phyloP scores from a whole-genome alignment of 164 flowering plant species.

The Piper betle region DNA sequence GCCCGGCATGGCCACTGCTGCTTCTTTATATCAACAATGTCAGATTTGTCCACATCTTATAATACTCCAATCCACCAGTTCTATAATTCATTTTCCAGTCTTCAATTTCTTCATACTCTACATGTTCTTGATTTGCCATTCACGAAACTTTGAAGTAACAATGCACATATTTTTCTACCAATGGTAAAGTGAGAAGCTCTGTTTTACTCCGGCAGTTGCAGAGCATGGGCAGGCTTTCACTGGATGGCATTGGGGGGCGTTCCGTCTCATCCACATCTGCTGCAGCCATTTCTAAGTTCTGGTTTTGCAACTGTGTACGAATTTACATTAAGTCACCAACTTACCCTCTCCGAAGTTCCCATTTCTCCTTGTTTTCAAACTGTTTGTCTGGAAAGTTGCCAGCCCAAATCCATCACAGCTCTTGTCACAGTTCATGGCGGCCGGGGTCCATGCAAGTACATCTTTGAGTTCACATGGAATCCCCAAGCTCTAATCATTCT shows the following conservation, averaged over 20 bases:
- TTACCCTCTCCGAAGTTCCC: not conserved
- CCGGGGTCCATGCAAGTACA: not conserved
- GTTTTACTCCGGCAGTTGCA: not conserved
- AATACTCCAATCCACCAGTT: too few species aligned
- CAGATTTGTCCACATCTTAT: too few species aligned
- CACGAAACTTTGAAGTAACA: too few species aligned
- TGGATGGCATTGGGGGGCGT: slow-evolving; percentile 1
- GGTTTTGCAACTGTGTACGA: not conserved
- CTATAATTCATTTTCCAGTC: too few species aligned
- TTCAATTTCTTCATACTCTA: too few species aligned
- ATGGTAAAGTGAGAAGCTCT: not conserved
- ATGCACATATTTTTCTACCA: not conserved
- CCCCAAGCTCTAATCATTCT: not conserved
- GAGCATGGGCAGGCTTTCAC: not conserved
- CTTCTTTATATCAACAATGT: not conserved
- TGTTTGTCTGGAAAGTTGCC: not conserved
- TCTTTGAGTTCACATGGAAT: not conserved
- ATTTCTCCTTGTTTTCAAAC: too few species aligned
- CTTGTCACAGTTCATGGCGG: not conserved
- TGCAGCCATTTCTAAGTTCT: not conserved
- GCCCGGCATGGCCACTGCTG: not conserved
- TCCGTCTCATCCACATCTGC: not conserved
- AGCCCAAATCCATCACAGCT: not conserved
- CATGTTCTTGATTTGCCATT: too few species aligned
- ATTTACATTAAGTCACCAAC: not conserved